Percentiles rank a stretch among this genome's conserved stretches.
phyloP scores from a whole-genome alignment of 257 asterid species.

The Solanum etuberosum region DNA sequence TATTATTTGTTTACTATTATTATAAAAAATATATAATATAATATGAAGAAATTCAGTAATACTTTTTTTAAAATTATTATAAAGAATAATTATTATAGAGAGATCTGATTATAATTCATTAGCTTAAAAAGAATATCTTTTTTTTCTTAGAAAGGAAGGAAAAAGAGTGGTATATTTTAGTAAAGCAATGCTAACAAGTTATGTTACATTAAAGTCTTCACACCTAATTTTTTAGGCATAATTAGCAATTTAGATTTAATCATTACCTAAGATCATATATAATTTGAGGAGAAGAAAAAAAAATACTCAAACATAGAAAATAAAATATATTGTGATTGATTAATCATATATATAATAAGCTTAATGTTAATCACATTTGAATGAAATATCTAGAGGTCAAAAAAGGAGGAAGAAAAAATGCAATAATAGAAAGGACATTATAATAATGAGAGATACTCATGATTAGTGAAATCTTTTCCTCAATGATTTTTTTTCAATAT shows the following conservation, averaged over 20 bases:
- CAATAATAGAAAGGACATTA: background rate
- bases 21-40: background rate
- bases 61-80: background rate
- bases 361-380: background rate
- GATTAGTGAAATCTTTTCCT: background rate
- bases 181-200: background rate
- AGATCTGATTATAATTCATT: background rate
- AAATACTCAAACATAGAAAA: background rate
- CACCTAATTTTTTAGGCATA: background rate
- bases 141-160: background rate
- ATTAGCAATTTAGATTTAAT: background rate
- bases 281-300: background rate
- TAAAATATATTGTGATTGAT: background rate
- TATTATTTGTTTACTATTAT: background rate
- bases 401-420: background rate
- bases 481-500: background rate
- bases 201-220: background rate
- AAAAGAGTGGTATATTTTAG: background rate
- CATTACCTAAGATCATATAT: background rate
- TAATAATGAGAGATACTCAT: background rate
- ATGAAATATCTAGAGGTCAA: background rate
- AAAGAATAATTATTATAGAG: background rate
- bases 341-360: background rate
- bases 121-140: background rate
- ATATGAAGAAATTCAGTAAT: background rate